Base-by-base conservation (phyloP, 805 yeast species). In the Yamadazyma scolyti region DNA sequence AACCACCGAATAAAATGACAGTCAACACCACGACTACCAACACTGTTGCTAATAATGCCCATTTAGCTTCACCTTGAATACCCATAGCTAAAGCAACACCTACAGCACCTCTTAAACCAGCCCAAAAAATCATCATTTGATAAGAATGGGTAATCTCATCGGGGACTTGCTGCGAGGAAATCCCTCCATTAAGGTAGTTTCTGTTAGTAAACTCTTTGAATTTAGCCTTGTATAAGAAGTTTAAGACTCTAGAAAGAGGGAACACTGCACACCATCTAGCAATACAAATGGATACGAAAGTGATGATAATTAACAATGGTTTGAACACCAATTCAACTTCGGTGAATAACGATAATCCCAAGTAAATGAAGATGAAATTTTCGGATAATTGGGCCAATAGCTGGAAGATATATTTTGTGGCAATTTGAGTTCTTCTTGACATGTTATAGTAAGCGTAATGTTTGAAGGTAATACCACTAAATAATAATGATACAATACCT, bases 61-160 rank as follows among this genome's bases (percentile, higher is more conserved):
- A 79, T 42, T 89, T 90, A 34, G 85, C 79, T 50, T 90, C 96
- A 39, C 97, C 98, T 59, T 86, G 95, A 23, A 93, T 65, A 9
- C 98, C 98, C 79, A 94, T 87, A 0, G 98, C 98, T 49, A 93
- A 72, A 0, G 98, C 99, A 4, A 93, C 99, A 43, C 99, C 99
- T 20, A 93, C 99, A 1, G 99, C 99, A 37, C 99, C 99, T 52
- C 99, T 73, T 34, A 93, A 68, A 3, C 99, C 99, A 2, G 98
- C 98, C 99, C 99, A 93, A 56, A 93, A 93, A 30, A 90, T 87
- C 98, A 93, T 93, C 85, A 88, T 87, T 61, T 93, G 98, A 58
- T 93, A 93, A 39, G 82, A 86, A 48, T 86, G 90, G 16, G 96
- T 93, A 40, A 93, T 88, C 60, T 90, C 97, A 48, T 88, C 96